Conservation (phyloP, 1,284 basidiomycete species). For the Ustilago trichophora region DNA sequence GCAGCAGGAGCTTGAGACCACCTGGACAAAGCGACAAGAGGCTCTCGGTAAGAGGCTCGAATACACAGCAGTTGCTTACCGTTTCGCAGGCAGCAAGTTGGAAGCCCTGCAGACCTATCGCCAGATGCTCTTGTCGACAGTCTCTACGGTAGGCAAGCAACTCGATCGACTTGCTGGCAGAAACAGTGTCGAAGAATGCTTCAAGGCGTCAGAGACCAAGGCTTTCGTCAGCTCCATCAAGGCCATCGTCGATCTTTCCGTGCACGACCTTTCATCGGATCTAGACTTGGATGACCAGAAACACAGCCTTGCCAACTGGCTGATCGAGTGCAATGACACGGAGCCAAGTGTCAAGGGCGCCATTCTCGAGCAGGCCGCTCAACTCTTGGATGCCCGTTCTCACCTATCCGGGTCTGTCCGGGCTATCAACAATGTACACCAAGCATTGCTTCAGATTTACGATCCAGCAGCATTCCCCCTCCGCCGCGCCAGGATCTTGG, state of each 20-base stretch:
- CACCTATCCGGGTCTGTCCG: conserved; percentile 36
- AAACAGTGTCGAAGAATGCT: conserved; percentile 18
- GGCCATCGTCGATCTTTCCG: conserved; percentile 39
- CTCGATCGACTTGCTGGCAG: conserved; percentile 3
- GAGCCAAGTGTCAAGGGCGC: conserved; percentile 17
- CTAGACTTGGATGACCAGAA: conserved; percentile 14
- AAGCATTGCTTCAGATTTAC: conserved; percentile 28
- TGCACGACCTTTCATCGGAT: conserved; percentile 37
- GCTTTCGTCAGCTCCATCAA: conserved; percentile 10
- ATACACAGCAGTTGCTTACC: conserved; percentile 40
- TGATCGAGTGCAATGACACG: conserved; percentile 3
- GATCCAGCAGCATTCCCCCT: conserved; percentile 21
- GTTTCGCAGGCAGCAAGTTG: conserved; percentile 28
- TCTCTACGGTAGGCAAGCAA: not conserved
- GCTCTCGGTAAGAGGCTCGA: conserved; percentile 36
- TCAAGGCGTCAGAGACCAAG: conserved; percentile 16
- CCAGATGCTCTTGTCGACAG: conserved; percentile 8
- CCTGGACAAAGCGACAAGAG: conserved; percentile 8
- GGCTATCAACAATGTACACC: conserved; percentile 26
- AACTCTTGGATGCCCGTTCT: conserved; percentile 32
- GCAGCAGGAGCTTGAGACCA: conserved; percentile 9
- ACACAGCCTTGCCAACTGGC: conserved; percentile 20
- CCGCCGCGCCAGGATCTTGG: conserved; percentile 38
- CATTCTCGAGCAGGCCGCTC: conserved; percentile 40
- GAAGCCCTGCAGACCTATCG: conserved; percentile 21